These are phyloP conservation scores for Trametes maxima DNA, from an alignment of 768 basidiomycete species.

Conservation along the genomic window DNA sequence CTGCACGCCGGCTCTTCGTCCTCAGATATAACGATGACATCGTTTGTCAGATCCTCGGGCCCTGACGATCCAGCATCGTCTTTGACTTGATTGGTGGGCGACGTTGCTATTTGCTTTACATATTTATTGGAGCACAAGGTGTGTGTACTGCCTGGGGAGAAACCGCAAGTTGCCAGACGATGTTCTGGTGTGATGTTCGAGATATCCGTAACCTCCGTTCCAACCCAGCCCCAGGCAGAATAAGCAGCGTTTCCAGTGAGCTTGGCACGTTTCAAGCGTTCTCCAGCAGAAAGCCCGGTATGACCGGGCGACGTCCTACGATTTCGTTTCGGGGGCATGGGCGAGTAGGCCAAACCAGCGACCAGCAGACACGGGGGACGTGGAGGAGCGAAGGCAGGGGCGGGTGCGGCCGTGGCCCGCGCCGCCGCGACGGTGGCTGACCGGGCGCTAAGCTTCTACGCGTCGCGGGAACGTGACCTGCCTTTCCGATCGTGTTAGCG, in stretches of 20 bases:
- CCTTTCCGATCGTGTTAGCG: slow-evolving; percentile 3
- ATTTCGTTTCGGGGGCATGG: slow-evolving; percentile 33
- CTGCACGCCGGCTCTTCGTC: slow-evolving; percentile 59
- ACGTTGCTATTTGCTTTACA: slow-evolving; percentile 24
- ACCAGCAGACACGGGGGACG: background rate
- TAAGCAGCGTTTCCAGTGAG: slow-evolving; percentile 44
- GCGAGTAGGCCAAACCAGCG: background rate
- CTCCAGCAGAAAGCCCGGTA: slow-evolving; percentile 57
- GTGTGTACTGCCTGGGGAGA: slow-evolving; percentile 52
- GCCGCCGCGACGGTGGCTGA: slow-evolving; percentile 21
- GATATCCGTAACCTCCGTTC: slow-evolving; percentile 56
- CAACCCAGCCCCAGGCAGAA: slow-evolving; percentile 82
- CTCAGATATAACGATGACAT: slow-evolving; percentile 72
- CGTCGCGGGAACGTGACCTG: slow-evolving; percentile 23
- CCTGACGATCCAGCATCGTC: slow-evolving; percentile 1
- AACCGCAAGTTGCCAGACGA: slow-evolving; percentile 65
- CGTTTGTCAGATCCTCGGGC: slow-evolving; percentile 54
- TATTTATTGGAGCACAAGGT: slow-evolving; percentile 64
- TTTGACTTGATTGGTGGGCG: slow-evolving; percentile 2
- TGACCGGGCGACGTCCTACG: slow-evolving; percentile 28
- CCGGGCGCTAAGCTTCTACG: slow-evolving; percentile 9
- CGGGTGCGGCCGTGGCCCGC: background rate
- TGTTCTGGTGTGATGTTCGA: slow-evolving; percentile 71
- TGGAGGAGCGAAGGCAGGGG: background rate
- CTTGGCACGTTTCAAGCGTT: slow-evolving; percentile 60